Conservation (phyloP, 805 yeast genomes). For the Candida mattraensis region DNA sequence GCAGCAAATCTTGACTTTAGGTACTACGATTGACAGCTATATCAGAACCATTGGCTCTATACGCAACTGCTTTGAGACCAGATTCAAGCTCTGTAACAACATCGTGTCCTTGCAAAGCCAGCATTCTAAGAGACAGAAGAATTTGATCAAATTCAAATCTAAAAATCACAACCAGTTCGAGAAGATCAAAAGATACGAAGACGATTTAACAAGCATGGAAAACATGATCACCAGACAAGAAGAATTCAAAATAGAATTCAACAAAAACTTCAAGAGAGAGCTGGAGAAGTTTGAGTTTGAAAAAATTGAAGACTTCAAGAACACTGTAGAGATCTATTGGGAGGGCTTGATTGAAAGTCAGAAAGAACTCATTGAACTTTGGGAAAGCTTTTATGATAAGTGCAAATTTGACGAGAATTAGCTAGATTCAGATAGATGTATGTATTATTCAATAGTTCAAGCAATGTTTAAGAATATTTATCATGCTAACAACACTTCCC, state of each 20-base stretch:
- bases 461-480: background rate
- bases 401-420: conserved; percentile 30
- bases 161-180: conserved; percentile 57
- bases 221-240: conserved; percentile 53
- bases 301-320: conserved; percentile 79
- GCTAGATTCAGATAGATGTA: background rate
- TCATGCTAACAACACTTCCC: conserved; percentile 66
- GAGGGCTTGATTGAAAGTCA: conserved; percentile 91
- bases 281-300: conserved; percentile 69
- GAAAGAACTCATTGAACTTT: conserved; percentile 84
- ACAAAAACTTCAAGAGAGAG: conserved; percentile 66
- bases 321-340: conserved; percentile 83
- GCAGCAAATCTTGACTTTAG: conserved; percentile 84
- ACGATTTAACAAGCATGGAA: conserved; percentile 59
- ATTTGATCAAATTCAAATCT: conserved; percentile 42
- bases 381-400: conserved; percentile 81
- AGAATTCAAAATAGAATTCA: conserved; percentile 60
- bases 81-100: conserved; percentile 55
- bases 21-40: conserved; percentile 87
- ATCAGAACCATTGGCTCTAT: conserved; percentile 74
- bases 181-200: conserved; percentile 53
- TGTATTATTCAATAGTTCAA: conserved; percentile 1
- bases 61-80: conserved; percentile 68
- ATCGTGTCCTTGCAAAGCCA: conserved; percentile 45
- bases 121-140: conserved; percentile 45